Conservation (phyloP, 257 asterid species). For the Forsythia viridissima region DNA sequence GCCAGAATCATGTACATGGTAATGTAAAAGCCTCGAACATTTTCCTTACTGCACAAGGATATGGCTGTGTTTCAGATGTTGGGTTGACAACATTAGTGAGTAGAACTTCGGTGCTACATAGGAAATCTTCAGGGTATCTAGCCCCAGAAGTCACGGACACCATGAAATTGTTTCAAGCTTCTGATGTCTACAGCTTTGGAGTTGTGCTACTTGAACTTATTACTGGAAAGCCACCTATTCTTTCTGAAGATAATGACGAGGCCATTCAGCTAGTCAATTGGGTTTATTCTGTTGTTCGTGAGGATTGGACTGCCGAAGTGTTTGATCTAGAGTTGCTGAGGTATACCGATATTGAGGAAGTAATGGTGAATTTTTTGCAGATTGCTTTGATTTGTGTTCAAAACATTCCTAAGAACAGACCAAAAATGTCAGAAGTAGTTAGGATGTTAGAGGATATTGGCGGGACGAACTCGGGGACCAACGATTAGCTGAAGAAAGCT, state of each 20-base stretch:
- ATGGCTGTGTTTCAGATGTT: conserved; percentile 32
- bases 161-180: conserved; percentile 22
- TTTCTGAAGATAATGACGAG: conserved; percentile 17
- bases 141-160: conserved; percentile 34
- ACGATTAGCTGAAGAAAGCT: not conserved
- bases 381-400: conserved; percentile 27
- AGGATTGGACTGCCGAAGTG: conserved; percentile 32
- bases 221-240: conserved; percentile 29
- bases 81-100: conserved; percentile 26
- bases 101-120: not conserved
- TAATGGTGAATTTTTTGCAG: conserved; percentile 31
- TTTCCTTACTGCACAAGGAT: conserved; percentile 25
- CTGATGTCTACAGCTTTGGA: conserved; percentile 34
- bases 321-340: conserved; percentile 28
- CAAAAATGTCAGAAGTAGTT: conserved; percentile 25
- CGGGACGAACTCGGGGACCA: not conserved
- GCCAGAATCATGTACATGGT: conserved; percentile 27
- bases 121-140: conserved; percentile 18
- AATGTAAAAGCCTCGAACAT: conserved; percentile 30
- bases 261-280: conserved; percentile 26
- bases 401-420: conserved; percentile 29
- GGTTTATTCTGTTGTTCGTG: conserved; percentile 29
- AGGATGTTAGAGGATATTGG: conserved; percentile 35
- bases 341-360: conserved; percentile 30
- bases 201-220: conserved; percentile 30